Conservation (phyloP, 352 stramenopile species). For the Aphanomyces invadans region DNA sequence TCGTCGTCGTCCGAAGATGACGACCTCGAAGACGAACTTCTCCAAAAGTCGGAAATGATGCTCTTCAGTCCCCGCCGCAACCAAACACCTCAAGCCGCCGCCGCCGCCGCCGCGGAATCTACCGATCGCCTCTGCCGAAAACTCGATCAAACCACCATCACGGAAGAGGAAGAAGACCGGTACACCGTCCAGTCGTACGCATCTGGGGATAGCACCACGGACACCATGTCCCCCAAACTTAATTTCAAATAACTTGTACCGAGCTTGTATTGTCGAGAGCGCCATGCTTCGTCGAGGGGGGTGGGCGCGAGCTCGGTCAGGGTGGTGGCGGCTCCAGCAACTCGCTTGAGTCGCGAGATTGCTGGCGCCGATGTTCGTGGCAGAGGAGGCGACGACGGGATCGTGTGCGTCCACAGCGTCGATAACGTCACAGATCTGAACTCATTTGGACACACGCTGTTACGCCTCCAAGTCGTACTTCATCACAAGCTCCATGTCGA, state of each 20-base stretch:
- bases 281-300: too few species aligned
- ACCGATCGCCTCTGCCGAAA: not conserved
- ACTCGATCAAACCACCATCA: not conserved
- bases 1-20: conserved; percentile 2
- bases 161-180: not conserved
- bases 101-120: not conserved
- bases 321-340: too few species aligned
- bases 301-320: too few species aligned
- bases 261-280: too few species aligned
- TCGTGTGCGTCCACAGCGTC: too few species aligned
- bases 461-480: conserved; percentile 23
- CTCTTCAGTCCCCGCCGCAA: not conserved
- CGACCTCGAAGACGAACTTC: not conserved
- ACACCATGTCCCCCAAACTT: not conserved
- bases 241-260: not conserved
- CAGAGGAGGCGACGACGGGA: too few species aligned
- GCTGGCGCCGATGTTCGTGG: too few species aligned
- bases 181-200: not conserved
- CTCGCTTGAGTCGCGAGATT: too few species aligned
- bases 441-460: too few species aligned
- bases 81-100: not conserved
- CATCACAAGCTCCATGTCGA: conserved; percentile 24
- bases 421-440: too few species aligned
- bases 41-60: not conserved
- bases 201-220: not conserved